phyloP scores from a whole-genome alignment of 257 asterid species.

The Przewalskia tangutica region DNA sequence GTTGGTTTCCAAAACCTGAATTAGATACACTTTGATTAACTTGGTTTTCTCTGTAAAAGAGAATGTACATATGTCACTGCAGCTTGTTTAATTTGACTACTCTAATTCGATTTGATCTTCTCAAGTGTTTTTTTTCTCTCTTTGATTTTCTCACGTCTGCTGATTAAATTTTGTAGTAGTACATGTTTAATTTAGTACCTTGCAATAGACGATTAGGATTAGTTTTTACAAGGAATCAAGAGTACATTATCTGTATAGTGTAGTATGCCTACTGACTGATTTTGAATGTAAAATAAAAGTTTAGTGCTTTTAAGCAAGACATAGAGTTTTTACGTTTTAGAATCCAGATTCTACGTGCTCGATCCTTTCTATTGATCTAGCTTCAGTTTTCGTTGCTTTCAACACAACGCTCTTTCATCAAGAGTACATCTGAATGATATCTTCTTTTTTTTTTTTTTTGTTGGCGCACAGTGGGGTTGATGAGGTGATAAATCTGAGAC shows the following conservation, averaged over 20 bases:
- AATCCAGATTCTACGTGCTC: not conserved
- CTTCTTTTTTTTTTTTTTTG: no score
- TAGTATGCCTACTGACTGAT: not conserved
- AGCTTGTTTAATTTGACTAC: not conserved
- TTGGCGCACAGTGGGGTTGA: not conserved
- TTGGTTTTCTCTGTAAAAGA: not conserved
- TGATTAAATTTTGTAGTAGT: not conserved
- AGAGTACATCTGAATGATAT: not conserved
- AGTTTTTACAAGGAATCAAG: not conserved
- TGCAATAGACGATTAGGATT: not conserved
- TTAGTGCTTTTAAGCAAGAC: not conserved
- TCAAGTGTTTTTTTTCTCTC: not conserved
- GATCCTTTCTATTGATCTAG: not conserved
- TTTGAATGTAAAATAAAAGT: not conserved
- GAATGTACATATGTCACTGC: constrained; percentile 9
- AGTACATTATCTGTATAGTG: not conserved
- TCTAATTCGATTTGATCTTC: not conserved
- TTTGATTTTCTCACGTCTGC: not conserved
- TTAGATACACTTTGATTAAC: not conserved
- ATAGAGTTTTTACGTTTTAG: not conserved
- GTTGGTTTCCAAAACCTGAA: not conserved
- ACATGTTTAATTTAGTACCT: not conserved
- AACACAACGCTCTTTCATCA: not conserved
- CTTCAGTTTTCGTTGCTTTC: not conserved
- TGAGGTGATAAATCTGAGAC: not conserved